Base-by-base conservation (phyloP, 192 early-diverging fungal genomes). In the Helicostylum pulchrum region DNA sequence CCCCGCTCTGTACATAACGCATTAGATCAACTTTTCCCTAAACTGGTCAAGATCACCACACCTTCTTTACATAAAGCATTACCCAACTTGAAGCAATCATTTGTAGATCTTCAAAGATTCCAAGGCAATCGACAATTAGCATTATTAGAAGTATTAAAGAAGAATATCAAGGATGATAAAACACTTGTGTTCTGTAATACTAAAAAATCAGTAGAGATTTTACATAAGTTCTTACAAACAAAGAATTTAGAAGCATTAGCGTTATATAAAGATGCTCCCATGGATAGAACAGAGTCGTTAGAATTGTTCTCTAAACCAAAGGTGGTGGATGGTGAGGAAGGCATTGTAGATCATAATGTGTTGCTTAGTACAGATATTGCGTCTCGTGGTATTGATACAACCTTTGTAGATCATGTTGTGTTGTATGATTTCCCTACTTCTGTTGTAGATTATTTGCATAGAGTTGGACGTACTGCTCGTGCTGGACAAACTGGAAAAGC, bases 371-470 rank as follows among this genome's bases (percentile, higher is more conserved):
- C 95, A 0, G 95, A 98, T 68, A 83, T 95, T 63, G 93, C 90
- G 1, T 93, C 91, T 5, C 81, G 95, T 32, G 95, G 95, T 0
- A 74, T 98, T 31, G 95, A 98, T 61, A 94, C 92, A 17, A 88
- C 86, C 23, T 85, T 85, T 53, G 92, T 94, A 5, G 80, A 88
- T 26, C 95, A 95, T 74, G 93, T 98, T 10, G 77, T 98, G 5
- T 64, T 94, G 49, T 95, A 90, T 64, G 94, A 98, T 50, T 95
- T 98, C 70, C 95, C 95, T 0, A 86, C 88, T 4, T 92, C 90
- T 0, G 87, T 89, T 0, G 88, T 95, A 20, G 93, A 98, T 75
- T 98, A 95, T 71, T 62, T 98, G 56, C 96, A 98, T 71, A 87
- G 96, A 17, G 81, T 92, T 2, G 96, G 96, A 0, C 77, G 96